phyloP scores from a whole-genome alignment of 2,329 filamentous ascomycete species.

The Epichloe coenophiala region DNA sequence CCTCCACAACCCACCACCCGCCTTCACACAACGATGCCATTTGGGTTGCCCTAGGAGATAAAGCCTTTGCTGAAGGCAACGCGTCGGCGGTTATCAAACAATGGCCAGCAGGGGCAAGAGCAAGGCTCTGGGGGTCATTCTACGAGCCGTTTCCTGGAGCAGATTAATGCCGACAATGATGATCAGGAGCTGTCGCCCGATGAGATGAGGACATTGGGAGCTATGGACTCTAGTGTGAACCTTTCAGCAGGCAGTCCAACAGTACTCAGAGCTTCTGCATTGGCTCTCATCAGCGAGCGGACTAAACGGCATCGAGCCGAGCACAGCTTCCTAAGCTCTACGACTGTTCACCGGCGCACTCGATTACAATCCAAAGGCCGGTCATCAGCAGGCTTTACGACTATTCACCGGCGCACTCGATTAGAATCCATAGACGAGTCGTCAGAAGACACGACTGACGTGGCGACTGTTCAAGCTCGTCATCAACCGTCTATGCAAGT shows the following conservation, averaged over 20 bases:
- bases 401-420: not conserved
- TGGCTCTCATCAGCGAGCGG: not conserved
- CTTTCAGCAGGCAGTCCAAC: not conserved
- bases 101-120: not conserved
- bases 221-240: not conserved
- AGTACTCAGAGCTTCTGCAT: not conserved
- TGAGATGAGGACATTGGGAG: not conserved
- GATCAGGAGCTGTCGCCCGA: not conserved
- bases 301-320: not conserved
- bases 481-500: not conserved
- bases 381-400: not conserved
- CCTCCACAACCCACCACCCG: not conserved
- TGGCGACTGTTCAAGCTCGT: not conserved
- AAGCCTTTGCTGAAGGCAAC: slow-evolving; percentile 1
- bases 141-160: too few species aligned
- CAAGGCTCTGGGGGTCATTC: not conserved
- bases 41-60: not conserved
- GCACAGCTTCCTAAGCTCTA: not conserved
- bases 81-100: not conserved
- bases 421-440: slow-evolving; percentile 5
- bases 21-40: not conserved
- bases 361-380: slow-evolving; percentile 3
- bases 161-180: not conserved
- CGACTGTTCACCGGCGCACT: not conserved
- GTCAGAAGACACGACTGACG: not conserved